Evolutionary conservation across 768 basidiomycete genomes (phyloP), one percentile per base, ranked within the genome.

Genomic region (Tephrocybe rancida): DNA sequence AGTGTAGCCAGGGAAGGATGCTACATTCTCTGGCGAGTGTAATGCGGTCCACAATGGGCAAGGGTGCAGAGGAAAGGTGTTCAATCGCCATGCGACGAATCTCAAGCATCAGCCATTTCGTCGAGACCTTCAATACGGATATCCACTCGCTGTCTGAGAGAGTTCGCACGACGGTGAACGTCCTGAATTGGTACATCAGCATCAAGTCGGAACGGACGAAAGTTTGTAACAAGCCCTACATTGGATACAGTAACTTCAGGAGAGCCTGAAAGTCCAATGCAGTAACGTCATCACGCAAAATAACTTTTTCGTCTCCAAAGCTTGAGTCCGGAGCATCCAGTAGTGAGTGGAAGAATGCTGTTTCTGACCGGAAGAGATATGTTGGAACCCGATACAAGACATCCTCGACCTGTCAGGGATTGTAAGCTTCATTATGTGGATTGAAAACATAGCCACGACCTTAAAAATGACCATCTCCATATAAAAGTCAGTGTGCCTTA

Each of bases 31-130:
- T 50, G 9, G 53, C 57, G 14, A 58, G 53, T 27, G 39, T 10
- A 7, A 58, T 42, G 3, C 49, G 44, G 19, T 51, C 49, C n/a
- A 21, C 53, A 16, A 50, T 39, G 6, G 52, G 19, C 22, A 58
- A 19, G 5, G 52, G 26, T 2, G 48, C 53, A 26, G 30, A 18
- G 6, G 53, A 44, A n/a, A 60, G 41, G 35, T 52, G 38, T 11
- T 50, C 48, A 11, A 57, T 60, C 4, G 59, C 59, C 35, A 46
- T 30, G 14, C 24, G 43, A 37, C 59, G 59, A 35, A 60, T 44
- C 25, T 56, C 52, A 5, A 57, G 44, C 55, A 60, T 60, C 38
- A 14, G 21, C 55, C 55, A 57, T 37, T 37, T 57, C 8, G 59
- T 57, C 10, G 59, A 56, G 16, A 60, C 41, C 39, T 50, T 52